Evolutionary conservation across 2,329 filamentous ascomycete species (phyloP), one percentile per base, ranked within the genome.

Genomic region (Daldinia sp.): DNA sequence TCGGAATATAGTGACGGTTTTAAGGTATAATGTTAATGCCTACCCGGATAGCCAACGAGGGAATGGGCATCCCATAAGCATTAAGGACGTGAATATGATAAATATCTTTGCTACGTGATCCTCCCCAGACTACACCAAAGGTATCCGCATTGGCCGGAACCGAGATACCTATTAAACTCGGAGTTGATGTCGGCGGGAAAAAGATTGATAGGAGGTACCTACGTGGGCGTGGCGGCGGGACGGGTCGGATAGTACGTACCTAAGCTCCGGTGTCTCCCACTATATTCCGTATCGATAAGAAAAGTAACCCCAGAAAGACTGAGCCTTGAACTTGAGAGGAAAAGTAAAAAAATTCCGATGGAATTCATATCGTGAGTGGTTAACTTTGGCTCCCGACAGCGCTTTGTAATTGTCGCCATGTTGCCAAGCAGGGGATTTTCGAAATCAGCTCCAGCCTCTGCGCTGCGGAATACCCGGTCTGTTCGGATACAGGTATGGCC

Each of bases 371-470:
- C 52, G 53, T 23, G 49, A 19, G n/a, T 30, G 17, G 39, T 45
- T 11, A 19, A 19, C 25, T 43, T 59, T 47, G 59, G 53, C 47
- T 54, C 48, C 49, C 37, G n/a, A 48, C 10, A 63, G 55, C 51
- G 53, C 51, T 41, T n/a, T 58, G 32, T 53, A 55, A 62, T 43
- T 64, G 57, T 47, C 59, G 53, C 71, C 69, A 88, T 88, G 85
- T 77, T 87, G 73, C 81, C 82, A 72, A 82, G 82, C 68, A 81
- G 81, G 80, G 82, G 83, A 68, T 71, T 86, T 57, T 77, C 80
- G 64, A 81, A 78, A 76, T 78, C 80, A 61, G 75, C 76, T 72
- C 78, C 79, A 54, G 76, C 79, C 67, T 74, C 81, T 67, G 78
- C 76, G 71, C 71, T 79, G 71, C 74, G 77, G 71, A 74, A 70